Percentiles rank a stretch among this genome's conserved stretches.
phyloP scores from a whole-genome alignment of 495 filamentous ascomycete species.

The Parachaetomium inaequale region DNA sequence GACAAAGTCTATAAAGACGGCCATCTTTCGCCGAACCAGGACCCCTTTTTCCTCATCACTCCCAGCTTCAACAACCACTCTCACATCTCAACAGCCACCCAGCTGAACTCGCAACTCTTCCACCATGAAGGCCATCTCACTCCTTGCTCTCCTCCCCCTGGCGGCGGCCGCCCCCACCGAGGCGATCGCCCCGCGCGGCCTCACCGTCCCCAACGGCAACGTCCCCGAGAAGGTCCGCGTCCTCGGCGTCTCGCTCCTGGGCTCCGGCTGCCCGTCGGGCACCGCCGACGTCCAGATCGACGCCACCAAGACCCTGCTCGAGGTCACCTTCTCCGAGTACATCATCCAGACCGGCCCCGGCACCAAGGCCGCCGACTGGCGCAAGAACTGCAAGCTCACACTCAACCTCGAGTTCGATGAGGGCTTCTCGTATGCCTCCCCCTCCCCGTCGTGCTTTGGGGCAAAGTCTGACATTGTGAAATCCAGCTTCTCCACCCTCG shows the following conservation, averaged over 20 bases:
- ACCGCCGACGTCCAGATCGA: conserved; percentile 23
- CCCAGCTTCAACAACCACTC: background rate
- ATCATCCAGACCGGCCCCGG: conserved; percentile 21
- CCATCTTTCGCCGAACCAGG: background rate
- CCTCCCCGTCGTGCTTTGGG: no score
- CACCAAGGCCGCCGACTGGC: conserved; percentile 20
- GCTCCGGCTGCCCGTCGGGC: conserved; percentile 22
- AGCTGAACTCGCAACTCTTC: background rate
- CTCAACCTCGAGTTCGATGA: conserved; percentile 24
- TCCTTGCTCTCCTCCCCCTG: conserved; percentile 10
- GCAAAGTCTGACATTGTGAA: background rate
- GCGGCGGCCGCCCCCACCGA: conserved; percentile 10
- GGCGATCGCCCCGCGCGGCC: background rate
- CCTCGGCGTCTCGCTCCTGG: conserved; percentile 33
- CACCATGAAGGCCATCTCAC: conserved; percentile 11
- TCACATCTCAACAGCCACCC: background rate
- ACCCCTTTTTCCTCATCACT: background rate
- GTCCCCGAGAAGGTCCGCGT: conserved; percentile 28
- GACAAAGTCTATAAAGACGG: background rate
- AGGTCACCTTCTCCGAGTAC: conserved; percentile 23
- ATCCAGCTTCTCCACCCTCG: conserved; percentile 20
- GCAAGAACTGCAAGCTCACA: conserved; percentile 27
- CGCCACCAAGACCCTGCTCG: conserved; percentile 21
- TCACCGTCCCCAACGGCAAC: conserved; percentile 1
- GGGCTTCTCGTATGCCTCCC: conserved; percentile 14